Evolutionary conservation across 345 rosid genomes (phyloP), one percentile per base, ranked within the genome.

Genomic region (Moringa oleifera): DNA sequence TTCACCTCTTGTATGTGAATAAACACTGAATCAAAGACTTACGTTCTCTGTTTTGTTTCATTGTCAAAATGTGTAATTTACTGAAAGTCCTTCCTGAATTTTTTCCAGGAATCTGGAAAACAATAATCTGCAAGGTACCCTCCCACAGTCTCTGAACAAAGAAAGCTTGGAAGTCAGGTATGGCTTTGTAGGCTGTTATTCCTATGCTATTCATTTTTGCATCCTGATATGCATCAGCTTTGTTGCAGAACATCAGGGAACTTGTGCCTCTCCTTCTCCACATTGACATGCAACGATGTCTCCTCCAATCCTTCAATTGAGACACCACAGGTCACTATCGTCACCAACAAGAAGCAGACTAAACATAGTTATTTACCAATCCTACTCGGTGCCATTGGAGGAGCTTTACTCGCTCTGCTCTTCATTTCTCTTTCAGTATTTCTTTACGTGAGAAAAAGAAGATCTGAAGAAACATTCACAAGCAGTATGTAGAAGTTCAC

Each of bases 101-200:
- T 56, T 62, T 37, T 63, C 59, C 83, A 92, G 98, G 80, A 85
- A 92, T 77, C 80, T 92, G 60, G 92, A 87, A 73, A 85, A 89
- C 68, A 92, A 92, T 72, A 82, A 81, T 67, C 81, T 92, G 51
- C 74, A 83, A 63, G 93, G 96, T 31, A 71, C 79, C 61, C 81
- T 92, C 51, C 96, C 96, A 6, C 79, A 71, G 55, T 85, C 95
- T 61, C 71, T 92, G 69, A 85, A 85, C 77, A 71, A 74, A 76
- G 85, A 76, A 36, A 75, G 76, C 61, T 76, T 92, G 62, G 89
- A 85, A 72, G 81, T 92, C 36, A 81, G 96, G 98, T 91, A 79
- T 31, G 73, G 11, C 54, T 57, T 56, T 24, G 21, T 31, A 19
- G 10, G 53, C 24, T 25, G 7, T 51, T 36, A 25, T 66, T 41